A percentile compares a stretch with the other conserved stretches of the same genome.
Conservation (phyloP, 2,329 filamentous ascomycete species). For the Pseudogymnoascus sp. region DNA sequence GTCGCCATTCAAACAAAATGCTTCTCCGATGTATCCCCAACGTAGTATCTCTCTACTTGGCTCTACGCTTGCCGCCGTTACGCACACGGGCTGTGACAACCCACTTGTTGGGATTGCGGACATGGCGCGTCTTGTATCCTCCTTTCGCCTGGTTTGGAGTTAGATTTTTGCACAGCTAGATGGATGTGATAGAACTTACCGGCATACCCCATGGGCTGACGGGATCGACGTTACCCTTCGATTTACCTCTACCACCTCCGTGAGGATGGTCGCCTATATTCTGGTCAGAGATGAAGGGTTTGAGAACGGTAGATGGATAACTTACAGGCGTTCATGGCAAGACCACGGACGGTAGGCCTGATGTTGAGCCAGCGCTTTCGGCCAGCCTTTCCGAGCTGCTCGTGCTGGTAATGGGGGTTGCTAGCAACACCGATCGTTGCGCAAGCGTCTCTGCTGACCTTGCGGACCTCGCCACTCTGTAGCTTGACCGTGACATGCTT, state of each 20-base stretch:
- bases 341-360: conserved; percentile 87
- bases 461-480: conserved; percentile 86
- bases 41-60: conserved; percentile 40
- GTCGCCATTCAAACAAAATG: conserved; percentile 2
- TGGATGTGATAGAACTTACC: conserved; percentile 47
- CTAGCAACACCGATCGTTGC: conserved; percentile 91
- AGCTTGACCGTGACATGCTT: conserved; percentile 77
- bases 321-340: conserved; percentile 94
- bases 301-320: conserved; percentile 15
- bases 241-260: conserved; percentile 98
- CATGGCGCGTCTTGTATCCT: conserved; percentile 85
- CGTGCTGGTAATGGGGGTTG: conserved; percentile 85
- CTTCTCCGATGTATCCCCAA: neutral
- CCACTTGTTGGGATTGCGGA: conserved; percentile 84
- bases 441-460: conserved; percentile 84
- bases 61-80: conserved; percentile 83
- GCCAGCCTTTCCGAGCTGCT: conserved; percentile 89
- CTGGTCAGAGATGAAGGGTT: conserved; percentile 21
- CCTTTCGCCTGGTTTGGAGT: conserved; percentile 55
- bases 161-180: conserved; percentile 18
- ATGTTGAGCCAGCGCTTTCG: conserved; percentile 90
- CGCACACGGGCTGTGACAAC: conserved; percentile 75
- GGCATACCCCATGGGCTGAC: conserved; percentile 95
- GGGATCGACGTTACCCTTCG: conserved; percentile 93
- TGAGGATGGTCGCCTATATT: conserved; percentile 80